Base-by-base conservation (phyloP, 2,329 filamentous ascomycete species). In the Exophiala lecanii-corni region DNA sequence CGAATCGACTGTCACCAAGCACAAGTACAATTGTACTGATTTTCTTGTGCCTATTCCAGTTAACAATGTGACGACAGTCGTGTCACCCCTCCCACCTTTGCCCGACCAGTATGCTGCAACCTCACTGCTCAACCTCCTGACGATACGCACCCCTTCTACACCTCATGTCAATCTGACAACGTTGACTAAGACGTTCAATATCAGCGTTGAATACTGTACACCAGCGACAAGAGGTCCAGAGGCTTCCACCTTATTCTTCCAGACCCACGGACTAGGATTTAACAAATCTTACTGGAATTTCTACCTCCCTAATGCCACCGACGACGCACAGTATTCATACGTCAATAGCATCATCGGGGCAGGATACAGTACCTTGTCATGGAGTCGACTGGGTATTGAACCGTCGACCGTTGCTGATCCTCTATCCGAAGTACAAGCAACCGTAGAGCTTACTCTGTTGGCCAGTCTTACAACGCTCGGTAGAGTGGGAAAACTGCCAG, bases 131-230 rank as follows among this genome's bases (percentile, higher is more conserved):
- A 47, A 53, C 15, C 83, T 84, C 37, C 96, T 79, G 67, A 97
- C 91, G 54, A 96, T 94, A 49, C 89, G 77, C 73, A 96, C 96
- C 2, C 89, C 89, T 47, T 89, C 43, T 25, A 9, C 26, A 4
- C 28, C 46, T 3, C 9, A 84, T 51, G 96, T 89, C 72, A 51
- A 51, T 36, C 19, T 46, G 17, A 96, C 96, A 68, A 96, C 86
- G 60, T 95, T 91, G 76, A 23, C 89, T 89, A n/a, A 84, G 82
- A 59, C 80, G 83, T 59, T 84, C 83, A 12, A 88, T 82, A 54
- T 83, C 81, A 31, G 86, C 86, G 36, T 39, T 19, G 50, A 53
- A 20, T 50, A 49, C 19, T 53, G 50, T 26, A 39, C 43, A 25
- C 47, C 47, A 21, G 33, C 26, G 20, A 38, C 16, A 5, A 33